These are phyloP conservation scores for Malassezia caprae DNA, from an alignment of 1,284 basidiomycete species.

Conservation along the genomic window DNA sequence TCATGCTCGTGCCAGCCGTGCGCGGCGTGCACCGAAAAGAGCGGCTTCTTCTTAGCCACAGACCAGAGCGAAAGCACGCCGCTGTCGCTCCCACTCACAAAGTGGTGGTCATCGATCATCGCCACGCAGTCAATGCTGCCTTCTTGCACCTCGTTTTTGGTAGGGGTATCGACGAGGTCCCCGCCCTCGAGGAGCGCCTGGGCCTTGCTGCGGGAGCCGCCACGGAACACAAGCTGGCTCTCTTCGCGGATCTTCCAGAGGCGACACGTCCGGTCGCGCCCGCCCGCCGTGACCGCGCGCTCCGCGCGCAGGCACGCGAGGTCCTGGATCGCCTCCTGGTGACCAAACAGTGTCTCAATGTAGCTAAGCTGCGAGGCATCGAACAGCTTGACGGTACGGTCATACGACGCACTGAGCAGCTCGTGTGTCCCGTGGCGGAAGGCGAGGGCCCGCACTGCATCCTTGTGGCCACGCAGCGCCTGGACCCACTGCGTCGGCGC, in stretches of 20 bases:
- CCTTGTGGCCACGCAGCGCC: conserved; percentile 54
- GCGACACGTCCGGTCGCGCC: conserved; percentile 77
- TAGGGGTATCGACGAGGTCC: conserved; percentile 53
- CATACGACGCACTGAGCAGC: conserved; percentile 70
- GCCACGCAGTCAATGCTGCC: conserved; percentile 83
- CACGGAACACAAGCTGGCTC: conserved; percentile 87
- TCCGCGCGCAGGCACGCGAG: conserved; percentile 74
- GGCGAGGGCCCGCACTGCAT: conserved; percentile 56
- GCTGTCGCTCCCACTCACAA: conserved; percentile 87
- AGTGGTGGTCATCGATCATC: conserved; percentile 86
- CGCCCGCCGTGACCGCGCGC: conserved; percentile 75
- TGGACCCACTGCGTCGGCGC: conserved; percentile 57
- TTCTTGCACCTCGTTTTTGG: conserved; percentile 55
- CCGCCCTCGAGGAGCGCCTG: conserved; percentile 72
- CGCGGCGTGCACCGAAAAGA: conserved; percentile 71
- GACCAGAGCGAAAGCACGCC: conserved; percentile 79
- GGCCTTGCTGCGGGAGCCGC: conserved; percentile 61
- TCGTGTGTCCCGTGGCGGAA: conserved; percentile 70
- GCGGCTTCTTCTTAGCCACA: conserved; percentile 88
- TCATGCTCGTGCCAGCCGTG: conserved; percentile 65
- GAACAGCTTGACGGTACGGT: conserved; percentile 83
- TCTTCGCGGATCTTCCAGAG: conserved; percentile 98
- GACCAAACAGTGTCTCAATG: conserved; percentile 92
- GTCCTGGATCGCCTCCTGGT: conserved; percentile 75
- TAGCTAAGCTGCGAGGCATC: conserved; percentile 77